Evolutionary conservation across 139 green algal species (phyloP).

Genomic region (Closterium sp.): DNA sequence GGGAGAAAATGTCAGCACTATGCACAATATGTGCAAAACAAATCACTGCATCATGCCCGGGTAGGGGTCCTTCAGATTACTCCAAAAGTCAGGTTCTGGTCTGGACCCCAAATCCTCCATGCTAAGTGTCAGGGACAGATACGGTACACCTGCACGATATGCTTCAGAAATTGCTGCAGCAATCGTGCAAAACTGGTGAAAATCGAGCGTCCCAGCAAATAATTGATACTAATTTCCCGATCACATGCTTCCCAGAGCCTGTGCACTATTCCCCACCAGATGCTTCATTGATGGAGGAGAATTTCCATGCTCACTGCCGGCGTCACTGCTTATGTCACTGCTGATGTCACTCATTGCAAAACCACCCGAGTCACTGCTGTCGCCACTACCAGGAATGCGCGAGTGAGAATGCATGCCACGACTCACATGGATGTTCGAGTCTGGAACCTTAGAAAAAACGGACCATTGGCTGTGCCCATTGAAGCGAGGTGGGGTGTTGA

Average conservation of each 20-base stretch:
- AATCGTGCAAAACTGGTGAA: background rate
- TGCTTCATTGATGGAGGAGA: background rate
- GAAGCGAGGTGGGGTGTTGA: background rate
- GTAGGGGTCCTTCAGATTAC: too few species aligned
- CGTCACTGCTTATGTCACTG: background rate
- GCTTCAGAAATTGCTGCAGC: too few species aligned
- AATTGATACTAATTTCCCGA: too few species aligned
- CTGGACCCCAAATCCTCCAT: too few species aligned
- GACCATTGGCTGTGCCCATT: background rate
- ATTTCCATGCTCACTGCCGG: background rate
- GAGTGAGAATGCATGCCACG: background rate
- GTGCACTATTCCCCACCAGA: background rate
- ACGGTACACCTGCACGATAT: too few species aligned
- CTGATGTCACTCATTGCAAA: background rate
- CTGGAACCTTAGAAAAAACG: background rate
- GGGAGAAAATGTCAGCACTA: too few species aligned
- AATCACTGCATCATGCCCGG: background rate
- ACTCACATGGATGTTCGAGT: background rate
- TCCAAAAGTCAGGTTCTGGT: too few species aligned
- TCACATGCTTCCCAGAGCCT: background rate
- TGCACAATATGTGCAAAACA: background rate
- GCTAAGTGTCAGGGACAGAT: background rate
- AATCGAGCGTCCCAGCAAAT: background rate
- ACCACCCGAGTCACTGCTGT: background rate
- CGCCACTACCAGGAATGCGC: background rate